Evolutionary conservation across 805 yeast species (phyloP), one percentile per base, ranked within the genome.

Genomic region (Wickerhamomyces alni): DNA sequence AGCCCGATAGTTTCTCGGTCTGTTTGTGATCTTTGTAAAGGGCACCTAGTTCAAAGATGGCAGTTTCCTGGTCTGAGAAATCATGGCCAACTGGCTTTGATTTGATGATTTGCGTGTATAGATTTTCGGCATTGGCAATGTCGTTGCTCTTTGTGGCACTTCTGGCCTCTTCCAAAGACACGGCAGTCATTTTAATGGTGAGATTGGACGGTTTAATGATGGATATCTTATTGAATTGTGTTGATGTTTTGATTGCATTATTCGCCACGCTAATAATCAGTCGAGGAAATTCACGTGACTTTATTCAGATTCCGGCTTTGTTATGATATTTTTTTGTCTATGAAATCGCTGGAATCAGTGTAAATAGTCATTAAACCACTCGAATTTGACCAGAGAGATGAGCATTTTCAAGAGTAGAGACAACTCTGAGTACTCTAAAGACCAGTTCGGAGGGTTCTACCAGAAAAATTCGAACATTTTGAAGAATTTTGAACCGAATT

Each of bases 1-100:
- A 75, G 30, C 64, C 66, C 15, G 70, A 66, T 33, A 93, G 70
- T 49, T 78, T 73, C 5, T 63, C 68, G 19, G 71, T 65, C 35
- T 78, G 66, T 11, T 65, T 55, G 26, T 67, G 63, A 2, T 59
- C 59, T 42, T 77, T 75, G 61, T 85, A 89, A 25, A 88, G 58
- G 42, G 72, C 69, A 27, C 95, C 96, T 50, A 91, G 70, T 54
- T 83, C 93, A 36, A 77, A 58, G 35, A 91, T 78, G 11, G 60
- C 60, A 10, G 51, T 52, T 34, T 55, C 60, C 32, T 52, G 57
- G 22, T 45, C 42, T 9, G 54, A 45, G 37, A 52, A 49, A 39
- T 55, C 57, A 38, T 50, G 50, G 11, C 44, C 37, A 4, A 43
- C 12, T 27, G 58, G 57, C 33, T 47, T 51, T 12, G 57, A 51